These are phyloP conservation scores for Prunus salicina DNA, from an alignment of 306 rosid genomes.

Conservation along the genomic window DNA sequence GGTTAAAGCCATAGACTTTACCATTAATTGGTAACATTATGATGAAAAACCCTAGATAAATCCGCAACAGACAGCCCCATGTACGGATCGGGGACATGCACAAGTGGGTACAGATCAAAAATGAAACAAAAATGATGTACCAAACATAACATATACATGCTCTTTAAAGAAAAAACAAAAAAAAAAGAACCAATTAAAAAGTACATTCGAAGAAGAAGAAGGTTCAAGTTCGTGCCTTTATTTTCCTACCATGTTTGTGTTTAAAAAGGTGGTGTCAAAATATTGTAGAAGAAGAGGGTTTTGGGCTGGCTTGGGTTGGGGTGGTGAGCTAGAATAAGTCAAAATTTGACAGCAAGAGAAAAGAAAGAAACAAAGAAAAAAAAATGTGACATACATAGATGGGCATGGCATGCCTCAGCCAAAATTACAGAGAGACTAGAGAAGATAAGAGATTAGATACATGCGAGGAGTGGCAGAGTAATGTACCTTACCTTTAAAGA, in stretches of 20 bases:
- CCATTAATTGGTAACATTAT: conserved; percentile 23
- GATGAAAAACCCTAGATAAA: conserved; percentile 53
- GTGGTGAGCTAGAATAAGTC: conserved; percentile 39
- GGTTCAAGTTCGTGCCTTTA: conserved; percentile 29
- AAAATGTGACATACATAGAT: conserved; percentile 58
- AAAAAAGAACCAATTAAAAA: conserved; percentile 22
- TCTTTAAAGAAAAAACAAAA: conserved; percentile 2
- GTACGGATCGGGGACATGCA: conserved; percentile 47
- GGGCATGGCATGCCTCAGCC: conserved; percentile 11
- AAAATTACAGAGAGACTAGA: conserved; percentile 33
- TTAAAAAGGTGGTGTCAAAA: conserved; percentile 1
- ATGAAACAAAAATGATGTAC: conserved; percentile 26
- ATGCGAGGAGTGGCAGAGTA: conserved; percentile 22
- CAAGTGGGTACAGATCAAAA: conserved; percentile 20
- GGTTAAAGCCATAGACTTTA: conserved; percentile 36
- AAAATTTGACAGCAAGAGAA: conserved; percentile 40
- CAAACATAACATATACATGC: conserved; percentile 35
- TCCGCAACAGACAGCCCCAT: conserved; percentile 20
- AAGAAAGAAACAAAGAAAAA: background rate
- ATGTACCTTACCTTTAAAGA: conserved; percentile 30
- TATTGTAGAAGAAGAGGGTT: conserved; percentile 8
- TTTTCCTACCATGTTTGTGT: conserved; percentile 1
- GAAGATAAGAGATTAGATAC: conserved; percentile 16
- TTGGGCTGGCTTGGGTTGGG: conserved; percentile 6
- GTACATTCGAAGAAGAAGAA: conserved; percentile 30